phyloP scores from a whole-genome alignment of 176 grass and related monocot genomes.

The Raddia distichophylla region DNA sequence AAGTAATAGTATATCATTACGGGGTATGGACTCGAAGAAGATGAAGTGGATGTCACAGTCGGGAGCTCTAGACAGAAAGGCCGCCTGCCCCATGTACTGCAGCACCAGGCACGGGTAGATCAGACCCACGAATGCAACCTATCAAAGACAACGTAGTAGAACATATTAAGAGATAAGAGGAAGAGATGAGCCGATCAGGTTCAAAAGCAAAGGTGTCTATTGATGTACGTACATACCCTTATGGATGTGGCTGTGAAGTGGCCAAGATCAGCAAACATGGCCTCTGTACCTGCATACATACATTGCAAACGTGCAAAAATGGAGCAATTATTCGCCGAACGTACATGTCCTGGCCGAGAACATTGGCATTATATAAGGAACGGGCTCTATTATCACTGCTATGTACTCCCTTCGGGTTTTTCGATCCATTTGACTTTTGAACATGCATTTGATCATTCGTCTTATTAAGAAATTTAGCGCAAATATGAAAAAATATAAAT shows the following conservation, averaged over 20 bases:
- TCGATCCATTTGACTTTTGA: too few relatives aligned
- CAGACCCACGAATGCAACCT: conserved; percentile 52
- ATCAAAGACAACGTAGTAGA: background rate
- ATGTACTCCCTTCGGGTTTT: too few relatives aligned
- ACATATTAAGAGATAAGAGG: too few relatives aligned
- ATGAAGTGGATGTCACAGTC: conserved; percentile 52
- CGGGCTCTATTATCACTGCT: too few relatives aligned
- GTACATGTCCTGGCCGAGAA: too few relatives aligned
- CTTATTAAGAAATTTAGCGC: too few relatives aligned
- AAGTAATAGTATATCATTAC: conserved; percentile 21
- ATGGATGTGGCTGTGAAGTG: conserved; percentile 76
- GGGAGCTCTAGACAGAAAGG: conserved; percentile 65
- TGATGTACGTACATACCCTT: conserved; percentile 39
- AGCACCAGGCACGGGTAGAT: conserved; percentile 78
- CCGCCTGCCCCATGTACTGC: conserved; percentile 85
- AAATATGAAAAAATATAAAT: too few relatives aligned
- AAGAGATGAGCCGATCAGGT: too few relatives aligned
- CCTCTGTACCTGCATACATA: conserved; percentile 57
- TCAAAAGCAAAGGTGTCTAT: too few relatives aligned
- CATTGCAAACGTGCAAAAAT: background rate
- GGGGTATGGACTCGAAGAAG: conserved; percentile 60
- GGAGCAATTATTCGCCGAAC: too few relatives aligned
- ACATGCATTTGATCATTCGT: too few relatives aligned
- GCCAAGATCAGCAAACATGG: conserved; percentile 79
- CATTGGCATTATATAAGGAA: too few relatives aligned